These are phyloP conservation scores for Silybum marianum DNA, from an alignment of 129 eudicot species.

Conservation along the genomic window DNA sequence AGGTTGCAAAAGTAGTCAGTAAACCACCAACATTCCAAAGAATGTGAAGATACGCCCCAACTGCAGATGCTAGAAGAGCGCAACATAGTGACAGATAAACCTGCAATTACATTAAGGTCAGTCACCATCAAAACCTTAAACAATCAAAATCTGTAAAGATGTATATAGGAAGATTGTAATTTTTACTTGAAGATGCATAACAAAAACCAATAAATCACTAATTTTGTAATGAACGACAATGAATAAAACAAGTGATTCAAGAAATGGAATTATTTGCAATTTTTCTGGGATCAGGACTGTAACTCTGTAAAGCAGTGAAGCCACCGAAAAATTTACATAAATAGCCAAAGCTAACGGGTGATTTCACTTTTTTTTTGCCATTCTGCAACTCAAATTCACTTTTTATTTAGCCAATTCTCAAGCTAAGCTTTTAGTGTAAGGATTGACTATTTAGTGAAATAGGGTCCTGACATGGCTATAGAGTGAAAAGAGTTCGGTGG, in stretches of 20 bases:
- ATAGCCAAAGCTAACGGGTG: no score
- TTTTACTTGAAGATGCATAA: no score
- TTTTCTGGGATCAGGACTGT: background rate
- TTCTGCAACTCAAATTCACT: no score
- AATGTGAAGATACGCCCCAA: slow-evolving; percentile 75
- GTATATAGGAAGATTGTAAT: no score
- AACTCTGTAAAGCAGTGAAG: background rate
- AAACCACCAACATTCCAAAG: slow-evolving; percentile 80
- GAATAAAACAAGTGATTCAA: background rate
- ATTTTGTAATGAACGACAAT: no score
- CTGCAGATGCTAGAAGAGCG: slow-evolving; percentile 70
- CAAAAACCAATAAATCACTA: no score
- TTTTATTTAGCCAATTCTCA: no score
- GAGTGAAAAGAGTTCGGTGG: no score
- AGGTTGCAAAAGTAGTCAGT: slow-evolving; percentile 56
- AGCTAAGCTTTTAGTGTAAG: no score
- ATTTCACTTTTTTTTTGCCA: no score
- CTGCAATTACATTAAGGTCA: slow-evolving; percentile 34
- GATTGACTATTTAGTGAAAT: no score
- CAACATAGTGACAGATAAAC: slow-evolving; percentile 75
- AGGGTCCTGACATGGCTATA: no score
- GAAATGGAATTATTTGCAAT: background rate
- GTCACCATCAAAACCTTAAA: background rate
- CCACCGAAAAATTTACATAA: background rate
- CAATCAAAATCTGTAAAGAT: background rate